Base-by-base conservation (phyloP, 768 basidiomycete genomes). In the Clitopilus hobsonii region DNA sequence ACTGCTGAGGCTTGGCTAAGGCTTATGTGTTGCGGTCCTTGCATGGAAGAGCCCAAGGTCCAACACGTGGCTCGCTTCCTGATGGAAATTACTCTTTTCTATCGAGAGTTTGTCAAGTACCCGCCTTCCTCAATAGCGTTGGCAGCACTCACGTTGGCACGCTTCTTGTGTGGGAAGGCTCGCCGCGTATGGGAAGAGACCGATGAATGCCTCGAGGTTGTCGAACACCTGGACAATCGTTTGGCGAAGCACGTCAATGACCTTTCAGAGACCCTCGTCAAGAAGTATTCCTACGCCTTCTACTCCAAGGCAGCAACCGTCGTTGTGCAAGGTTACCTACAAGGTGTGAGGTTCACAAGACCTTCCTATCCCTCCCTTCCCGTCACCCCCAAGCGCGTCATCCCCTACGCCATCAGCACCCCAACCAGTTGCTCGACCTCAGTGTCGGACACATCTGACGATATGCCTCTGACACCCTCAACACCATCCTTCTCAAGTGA, bases 71-170 rank as follows among this genome's bases (percentile, higher is more conserved):
- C 97, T 2, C 86, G 97, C 49, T 99, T 98, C 78, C 72, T 98
- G 68, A 99, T 99, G 97, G 97, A 99, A 72, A 94, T 98, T 65
- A 98, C 97, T 26, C 84, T 99, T 51, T 98, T 98, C 77, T 90
- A 98, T 71, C 87, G 94, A 56, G 97, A 98, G 67, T 98, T 95
- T 71, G 79, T 97, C 71, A 85, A 85, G 64, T 89, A 85, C 67
- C 74, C 85, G 6, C 86, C 96, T 1, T 95, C 91, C 1, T 82
- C 89, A 38, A 88, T 98, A 66, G 96, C 97, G 28, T 73, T 85
- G n/a, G 97, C 90, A 50, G 83, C 94, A 20, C 76, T 98, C 61
- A 88, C 91, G 5, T 82, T 98, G 47, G 91, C 97, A 4, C 84
- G 94, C 51, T 91, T 83, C 74, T 81, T 98, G 49, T 92, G 93